Evolutionary conservation across 106 monocot species (phyloP).

Genomic region (Platanthera zijinensis): DNA sequence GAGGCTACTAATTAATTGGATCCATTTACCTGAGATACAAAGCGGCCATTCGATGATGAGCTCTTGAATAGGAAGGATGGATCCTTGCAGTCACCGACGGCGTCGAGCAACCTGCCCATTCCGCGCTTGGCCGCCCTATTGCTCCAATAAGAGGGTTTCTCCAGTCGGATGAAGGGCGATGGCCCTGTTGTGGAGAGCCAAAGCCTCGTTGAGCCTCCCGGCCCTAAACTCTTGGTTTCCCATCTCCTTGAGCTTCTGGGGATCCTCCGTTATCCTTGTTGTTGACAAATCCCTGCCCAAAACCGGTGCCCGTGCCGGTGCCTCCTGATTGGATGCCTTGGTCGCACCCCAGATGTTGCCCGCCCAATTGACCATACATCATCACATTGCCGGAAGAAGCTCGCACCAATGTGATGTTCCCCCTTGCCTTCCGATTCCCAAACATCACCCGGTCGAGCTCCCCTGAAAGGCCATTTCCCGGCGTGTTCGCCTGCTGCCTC

Average conservation of each 20-base stretch:
- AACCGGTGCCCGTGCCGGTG: slow-evolving; percentile 3
- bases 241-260: slow-evolving; percentile 56
- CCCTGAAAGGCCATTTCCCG: slow-evolving; percentile 3
- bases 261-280: slow-evolving; percentile 23
- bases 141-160: slow-evolving; percentile 51
- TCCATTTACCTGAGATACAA: slow-evolving; percentile 59
- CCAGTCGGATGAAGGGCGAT: slow-evolving; percentile 24
- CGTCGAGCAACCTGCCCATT: slow-evolving; percentile 45
- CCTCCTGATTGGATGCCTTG: background rate
- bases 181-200: slow-evolving; percentile 38
- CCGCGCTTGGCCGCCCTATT: slow-evolving; percentile 51
- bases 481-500: background rate
- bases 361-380: slow-evolving; percentile 2
- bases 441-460: slow-evolving; percentile 5
- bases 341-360: slow-evolving; percentile 3
- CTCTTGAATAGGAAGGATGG: slow-evolving; percentile 38
- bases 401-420: slow-evolving; percentile 4
- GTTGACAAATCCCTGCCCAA: slow-evolving; percentile 34
- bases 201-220: slow-evolving; percentile 38
- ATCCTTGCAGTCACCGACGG: slow-evolving; percentile 36
- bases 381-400: slow-evolving; percentile 7
- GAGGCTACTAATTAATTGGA: no score
- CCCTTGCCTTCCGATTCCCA: slow-evolving; percentile 2
- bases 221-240: slow-evolving; percentile 52
- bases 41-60: slow-evolving; percentile 37